Evolutionary conservation across 305 asterid genomes (phyloP), one percentile per base, ranked within the genome.

Genomic region (Fraxinus nigra): DNA sequence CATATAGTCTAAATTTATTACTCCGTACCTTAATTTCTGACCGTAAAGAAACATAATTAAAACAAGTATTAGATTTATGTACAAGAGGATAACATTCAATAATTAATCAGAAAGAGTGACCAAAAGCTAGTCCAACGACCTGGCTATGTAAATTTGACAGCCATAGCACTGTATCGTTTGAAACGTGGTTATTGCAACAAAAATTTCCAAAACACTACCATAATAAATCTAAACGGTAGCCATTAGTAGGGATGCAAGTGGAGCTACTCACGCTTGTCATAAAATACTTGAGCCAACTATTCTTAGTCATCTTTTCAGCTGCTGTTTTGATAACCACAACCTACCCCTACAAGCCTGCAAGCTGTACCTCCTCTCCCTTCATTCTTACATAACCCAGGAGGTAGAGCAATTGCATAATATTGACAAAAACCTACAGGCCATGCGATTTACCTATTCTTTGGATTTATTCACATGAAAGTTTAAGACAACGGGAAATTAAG

Each of bases 101-200:
- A 70, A 70, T 32, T 70, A 70, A 32, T 70, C 75, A 70, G 22
- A 33, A 69, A 70, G 75, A 70, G 10, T 11, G 75, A 70, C 75
- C 35, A 70, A 32, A 32, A 70, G 75, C 75, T 30, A 69, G 75
- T 40, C 32, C 38, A 69, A 14, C 14, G 40, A 69, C 18, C 75
- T 28, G 13, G 13, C 75, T 70, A 5, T 14, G 75, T 30, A 70
- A 69, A 69, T 69, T 69, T 30, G 43, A 14, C 24, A 14, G 75
- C 43, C 75, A 32, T 70, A 70, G 75, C 72, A 63, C 34, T 24
- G 34, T 63, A 63, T 63, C 3, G 70, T 61, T 61, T 61, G 70
- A 24, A 61, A 28, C 0, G 32, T 61, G 72, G 32, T 63, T 63
- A 63, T 63, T 24, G 34, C 14, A 22, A 22, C 69, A 63, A 63